phyloP scores from a whole-genome alignment of 192 early-diverging fungal species.

The Backusella morwellensis region DNA sequence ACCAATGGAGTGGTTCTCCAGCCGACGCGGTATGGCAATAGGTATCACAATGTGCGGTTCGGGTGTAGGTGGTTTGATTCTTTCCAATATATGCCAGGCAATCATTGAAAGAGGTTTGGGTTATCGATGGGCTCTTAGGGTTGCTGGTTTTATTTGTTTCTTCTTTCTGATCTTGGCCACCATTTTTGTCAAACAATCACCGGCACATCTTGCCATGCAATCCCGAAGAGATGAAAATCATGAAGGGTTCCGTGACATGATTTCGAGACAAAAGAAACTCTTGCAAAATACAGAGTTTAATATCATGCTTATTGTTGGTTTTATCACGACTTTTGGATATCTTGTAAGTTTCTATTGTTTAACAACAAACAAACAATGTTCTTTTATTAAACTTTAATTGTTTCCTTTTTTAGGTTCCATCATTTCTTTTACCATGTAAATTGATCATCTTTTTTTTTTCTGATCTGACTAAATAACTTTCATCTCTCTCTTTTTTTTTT shows the following conservation, averaged over 20 bases:
- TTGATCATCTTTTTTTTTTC: background rate
- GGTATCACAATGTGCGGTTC: constrained; percentile 60
- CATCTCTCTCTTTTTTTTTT: constrained; percentile 1
- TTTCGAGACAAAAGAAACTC: constrained; percentile 21
- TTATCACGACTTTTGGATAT: constrained; percentile 47
- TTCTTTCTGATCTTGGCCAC: constrained; percentile 33
- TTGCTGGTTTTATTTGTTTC: constrained; percentile 55
- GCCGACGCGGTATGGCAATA: constrained; percentile 52
- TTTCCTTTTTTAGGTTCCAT: constrained; percentile 34
- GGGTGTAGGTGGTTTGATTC: constrained; percentile 69
- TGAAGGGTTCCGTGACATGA: background rate
- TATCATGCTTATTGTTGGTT: constrained; percentile 27
- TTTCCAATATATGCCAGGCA: constrained; percentile 56
- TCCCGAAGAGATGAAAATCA: constrained; percentile 25
- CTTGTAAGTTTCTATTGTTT: constrained; percentile 21
- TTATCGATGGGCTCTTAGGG: constrained; percentile 63
- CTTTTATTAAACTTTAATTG: constrained; percentile 24
- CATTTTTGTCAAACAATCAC: constrained; percentile 34
- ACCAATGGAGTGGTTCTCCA: constrained; percentile 57
- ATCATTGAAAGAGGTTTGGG: constrained; percentile 62
- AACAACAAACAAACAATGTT: constrained; percentile 23
- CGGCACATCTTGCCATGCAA: background rate
- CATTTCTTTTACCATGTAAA: constrained; percentile 35
- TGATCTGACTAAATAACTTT: background rate
- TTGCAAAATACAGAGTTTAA: constrained; percentile 37